phyloP scores from a whole-genome alignment of 345 rosid species.

The Nephelium lappaceum region DNA sequence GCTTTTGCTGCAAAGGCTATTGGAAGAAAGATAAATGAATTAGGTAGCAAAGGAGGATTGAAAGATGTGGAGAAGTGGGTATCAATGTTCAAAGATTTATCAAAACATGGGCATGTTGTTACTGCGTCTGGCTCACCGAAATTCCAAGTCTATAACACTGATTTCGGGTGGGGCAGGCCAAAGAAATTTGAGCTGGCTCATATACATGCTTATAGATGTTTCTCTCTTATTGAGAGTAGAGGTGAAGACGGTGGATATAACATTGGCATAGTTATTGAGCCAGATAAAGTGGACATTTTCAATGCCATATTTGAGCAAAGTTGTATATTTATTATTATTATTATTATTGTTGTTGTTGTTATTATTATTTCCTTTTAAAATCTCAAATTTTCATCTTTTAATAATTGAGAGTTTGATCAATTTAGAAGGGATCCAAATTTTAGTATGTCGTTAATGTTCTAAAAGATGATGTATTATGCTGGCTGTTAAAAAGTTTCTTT shows the following conservation, averaged over 20 bases:
- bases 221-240: constrained; percentile 26
- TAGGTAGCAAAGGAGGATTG: constrained; percentile 21
- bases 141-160: constrained; percentile 30
- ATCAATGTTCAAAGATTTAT: not conserved
- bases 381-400: too few species aligned
- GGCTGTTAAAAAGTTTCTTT: too few species aligned
- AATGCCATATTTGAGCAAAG: too few species aligned
- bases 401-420: too few species aligned
- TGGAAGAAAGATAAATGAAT: constrained; percentile 27
- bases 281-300: constrained; percentile 28
- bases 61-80: constrained; percentile 27
- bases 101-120: constrained; percentile 6
- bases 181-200: constrained; percentile 32
- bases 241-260: constrained; percentile 32
- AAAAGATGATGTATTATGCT: too few species aligned
- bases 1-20: constrained; percentile 37
- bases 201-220: constrained; percentile 7
- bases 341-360: too few species aligned
- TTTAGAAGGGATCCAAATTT: too few species aligned
- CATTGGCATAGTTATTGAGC: constrained; percentile 26
- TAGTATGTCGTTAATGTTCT: too few species aligned
- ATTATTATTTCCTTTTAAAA: too few species aligned
- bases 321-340: too few species aligned
- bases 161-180: constrained; percentile 52
- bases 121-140: constrained; percentile 39